phyloP scores from a whole-genome alignment of 2,329 filamentous ascomycete species.

The Colletotrichum plurivorum region DNA sequence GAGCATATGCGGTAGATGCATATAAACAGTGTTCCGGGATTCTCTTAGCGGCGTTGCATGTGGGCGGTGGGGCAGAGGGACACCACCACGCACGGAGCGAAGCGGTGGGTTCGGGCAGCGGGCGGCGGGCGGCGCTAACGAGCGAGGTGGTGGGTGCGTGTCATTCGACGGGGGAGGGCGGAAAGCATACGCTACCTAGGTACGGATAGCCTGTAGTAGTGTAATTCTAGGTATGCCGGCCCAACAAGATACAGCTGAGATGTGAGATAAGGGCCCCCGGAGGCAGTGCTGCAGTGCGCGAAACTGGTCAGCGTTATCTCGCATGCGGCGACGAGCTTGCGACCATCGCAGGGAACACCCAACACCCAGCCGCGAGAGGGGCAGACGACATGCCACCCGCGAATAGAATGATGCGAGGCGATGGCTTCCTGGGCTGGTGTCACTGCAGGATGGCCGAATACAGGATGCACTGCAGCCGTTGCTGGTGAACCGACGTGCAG shows the following conservation, averaged over 20 bases:
- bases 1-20: slow-evolving; percentile 37
- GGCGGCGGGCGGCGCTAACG: slow-evolving; percentile 28
- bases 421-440: slow-evolving; percentile 1
- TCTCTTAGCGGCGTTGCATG: slow-evolving; percentile 26
- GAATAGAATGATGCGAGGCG: slow-evolving; percentile 1
- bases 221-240: slow-evolving; percentile 16
- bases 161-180: slow-evolving; percentile 24
- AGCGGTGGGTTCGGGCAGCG: slow-evolving; percentile 23
- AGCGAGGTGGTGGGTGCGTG: slow-evolving; percentile 34
- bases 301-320: slow-evolving; percentile 26
- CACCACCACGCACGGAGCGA: slow-evolving; percentile 6
- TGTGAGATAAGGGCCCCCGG: slow-evolving; percentile 27
- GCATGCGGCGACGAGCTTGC: slow-evolving; percentile 4
- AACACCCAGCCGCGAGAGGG: background rate
- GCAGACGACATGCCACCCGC: slow-evolving; percentile 15
- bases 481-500: slow-evolving; percentile 17
- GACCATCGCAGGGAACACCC: slow-evolving; percentile 4
- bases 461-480: slow-evolving; percentile 27
- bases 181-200: slow-evolving; percentile 12
- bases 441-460: slow-evolving; percentile 20
- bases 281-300: slow-evolving; percentile 14
- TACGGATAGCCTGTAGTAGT: too few species aligned
- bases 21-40: slow-evolving; percentile 20
- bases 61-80: slow-evolving; percentile 17
- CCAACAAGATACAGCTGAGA: slow-evolving; percentile 11